A percentile compares a stretch with the other conserved stretches of the same genome.
Evolutionary conservation across 169 alveolate species (phyloP).

Genomic region (Plasmodium vivax): DNA sequence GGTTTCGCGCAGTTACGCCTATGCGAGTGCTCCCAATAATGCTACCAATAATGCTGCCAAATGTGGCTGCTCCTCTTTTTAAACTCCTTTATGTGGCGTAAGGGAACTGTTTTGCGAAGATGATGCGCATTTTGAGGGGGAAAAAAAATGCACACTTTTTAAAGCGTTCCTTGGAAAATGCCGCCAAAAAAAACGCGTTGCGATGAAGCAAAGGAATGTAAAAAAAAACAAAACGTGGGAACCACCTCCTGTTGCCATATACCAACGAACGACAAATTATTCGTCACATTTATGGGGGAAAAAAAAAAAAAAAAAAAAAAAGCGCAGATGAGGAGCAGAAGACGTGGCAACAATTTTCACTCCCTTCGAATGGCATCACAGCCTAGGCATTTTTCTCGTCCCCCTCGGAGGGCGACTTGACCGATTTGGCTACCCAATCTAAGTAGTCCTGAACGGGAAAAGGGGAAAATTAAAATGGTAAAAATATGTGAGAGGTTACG

Average conservation of each 20-base stretch:
- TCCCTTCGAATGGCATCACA: background rate
- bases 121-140: background rate
- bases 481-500: background rate
- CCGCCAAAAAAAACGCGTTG: background rate
- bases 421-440: conserved; percentile 46
- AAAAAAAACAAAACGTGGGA: background rate
- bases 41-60: background rate
- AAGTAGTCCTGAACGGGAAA: conserved; percentile 50
- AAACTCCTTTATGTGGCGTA: background rate
- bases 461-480: background rate
- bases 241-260: background rate
- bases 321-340: background rate
- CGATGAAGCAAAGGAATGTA: background rate
- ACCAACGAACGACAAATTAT: background rate
- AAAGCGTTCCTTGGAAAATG: background rate
- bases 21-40: background rate
- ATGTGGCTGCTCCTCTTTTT: background rate
- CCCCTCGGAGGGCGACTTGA: conserved; percentile 4
- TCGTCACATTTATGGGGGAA: background rate
- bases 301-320: conserved; percentile 6
- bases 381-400: background rate
- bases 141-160: background rate
- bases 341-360: background rate
- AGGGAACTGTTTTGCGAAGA: background rate
- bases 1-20: background rate